A percentile compares a stretch with the other conserved stretches of the same genome.
These are phyloP conservation scores for Polymyxa betae DNA, from an alignment of 208 protist species.

Conservation along the genomic window DNA sequence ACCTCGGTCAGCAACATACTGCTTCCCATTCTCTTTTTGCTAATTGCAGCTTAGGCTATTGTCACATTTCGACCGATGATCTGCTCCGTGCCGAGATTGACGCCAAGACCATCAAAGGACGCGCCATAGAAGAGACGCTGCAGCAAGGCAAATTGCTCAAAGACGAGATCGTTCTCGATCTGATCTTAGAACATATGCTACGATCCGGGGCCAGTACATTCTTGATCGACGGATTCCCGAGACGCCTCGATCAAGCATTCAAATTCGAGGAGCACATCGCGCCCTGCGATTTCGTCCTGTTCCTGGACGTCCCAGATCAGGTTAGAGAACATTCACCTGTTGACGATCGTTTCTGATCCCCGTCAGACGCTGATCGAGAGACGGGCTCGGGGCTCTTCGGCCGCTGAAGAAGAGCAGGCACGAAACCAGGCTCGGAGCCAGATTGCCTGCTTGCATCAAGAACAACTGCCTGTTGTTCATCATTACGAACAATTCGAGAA, in stretches of 20 bases:
- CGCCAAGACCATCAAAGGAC: slow-evolving; percentile 19
- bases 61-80: slow-evolving; percentile 56
- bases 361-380: background rate
- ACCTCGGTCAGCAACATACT: background rate
- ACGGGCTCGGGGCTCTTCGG: slow-evolving; percentile 70
- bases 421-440: slow-evolving; percentile 75
- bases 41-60: slow-evolving; percentile 61
- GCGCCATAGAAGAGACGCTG: background rate
- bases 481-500: slow-evolving; percentile 24
- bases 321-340: background rate
- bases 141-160: slow-evolving; percentile 45
- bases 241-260: slow-evolving; percentile 55
- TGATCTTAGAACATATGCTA: background rate
- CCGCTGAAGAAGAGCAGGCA: slow-evolving; percentile 76
- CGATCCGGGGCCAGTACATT: slow-evolving; percentile 22
- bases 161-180: slow-evolving; percentile 54
- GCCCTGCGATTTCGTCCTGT: slow-evolving; percentile 31
- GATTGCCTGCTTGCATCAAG: slow-evolving; percentile 63
- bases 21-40: background rate
- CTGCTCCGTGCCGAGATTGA: slow-evolving; percentile 39
- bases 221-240: slow-evolving; percentile 61
- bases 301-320: background rate
- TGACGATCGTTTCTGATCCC: background rate
- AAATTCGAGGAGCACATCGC: slow-evolving; percentile 44
- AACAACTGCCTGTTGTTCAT: background rate